Conservation (phyloP, 495 filamentous ascomycete genomes). For the Melanomma pulvis-pyrius region DNA sequence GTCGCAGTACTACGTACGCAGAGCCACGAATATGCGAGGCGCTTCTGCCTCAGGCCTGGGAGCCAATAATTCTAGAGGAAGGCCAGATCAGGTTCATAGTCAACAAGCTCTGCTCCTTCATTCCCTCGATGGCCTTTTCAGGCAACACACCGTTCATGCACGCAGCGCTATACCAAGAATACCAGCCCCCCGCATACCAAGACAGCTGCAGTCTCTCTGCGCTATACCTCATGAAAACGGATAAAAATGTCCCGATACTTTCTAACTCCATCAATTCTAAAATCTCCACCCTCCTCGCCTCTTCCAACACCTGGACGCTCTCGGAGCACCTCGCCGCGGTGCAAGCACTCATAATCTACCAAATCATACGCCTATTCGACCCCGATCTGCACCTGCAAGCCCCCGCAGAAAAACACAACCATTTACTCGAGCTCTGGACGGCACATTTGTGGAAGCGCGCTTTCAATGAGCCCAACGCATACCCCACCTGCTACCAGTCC, state of each 20-base stretch:
- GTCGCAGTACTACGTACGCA: neutral
- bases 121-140: conserved; percentile 16
- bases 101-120: conserved; percentile 7
- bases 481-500: neutral
- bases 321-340: conserved; percentile 31
- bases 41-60: conserved; percentile 26
- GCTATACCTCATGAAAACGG: conserved; percentile 23
- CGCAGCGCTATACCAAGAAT: conserved; percentile 6
- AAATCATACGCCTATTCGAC: conserved; percentile 35
- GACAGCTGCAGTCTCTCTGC: conserved; percentile 23
- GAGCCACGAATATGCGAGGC: neutral
- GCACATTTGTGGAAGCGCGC: conserved; percentile 29
- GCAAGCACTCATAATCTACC: conserved; percentile 34
- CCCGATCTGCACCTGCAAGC: conserved; percentile 9
- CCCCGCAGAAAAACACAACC: conserved; percentile 11
- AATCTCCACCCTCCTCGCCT: conserved; percentile 5
- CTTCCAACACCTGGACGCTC: conserved; percentile 7
- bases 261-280: conserved; percentile 16
- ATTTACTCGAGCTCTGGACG: conserved; percentile 25
- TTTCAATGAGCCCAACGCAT: conserved; percentile 15
- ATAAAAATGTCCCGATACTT: conserved; percentile 13
- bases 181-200: conserved; percentile 18
- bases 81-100: conserved; percentile 7
- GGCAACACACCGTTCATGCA: conserved; percentile 29
- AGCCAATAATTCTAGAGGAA: conserved; percentile 10